Evolutionary conservation across 2,329 filamentous ascomycete genomes (phyloP).

Genomic region (Davidsoniella australis): DNA sequence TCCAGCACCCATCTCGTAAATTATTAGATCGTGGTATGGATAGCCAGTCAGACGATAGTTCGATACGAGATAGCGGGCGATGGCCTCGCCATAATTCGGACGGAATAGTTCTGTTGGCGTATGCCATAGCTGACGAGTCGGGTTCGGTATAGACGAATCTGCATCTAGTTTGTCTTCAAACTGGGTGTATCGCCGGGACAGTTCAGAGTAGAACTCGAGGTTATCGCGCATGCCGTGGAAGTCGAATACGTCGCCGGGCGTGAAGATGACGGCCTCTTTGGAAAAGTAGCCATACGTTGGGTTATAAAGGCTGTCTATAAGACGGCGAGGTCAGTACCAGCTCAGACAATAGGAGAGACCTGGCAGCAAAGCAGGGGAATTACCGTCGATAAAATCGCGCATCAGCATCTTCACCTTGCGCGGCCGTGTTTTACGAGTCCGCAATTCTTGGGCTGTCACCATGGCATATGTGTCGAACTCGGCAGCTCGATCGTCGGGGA

Average conservation of each 20-base stretch:
- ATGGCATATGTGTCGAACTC: constrained; percentile 72
- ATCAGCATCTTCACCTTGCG: constrained; percentile 89
- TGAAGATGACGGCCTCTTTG: constrained; percentile 92
- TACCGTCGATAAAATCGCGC: constrained; percentile 92
- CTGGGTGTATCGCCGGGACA: constrained; percentile 66
- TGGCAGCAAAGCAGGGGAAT: constrained; percentile 3
- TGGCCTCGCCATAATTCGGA: constrained; percentile 90
- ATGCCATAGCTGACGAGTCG: constrained; percentile 84
- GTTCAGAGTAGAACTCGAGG: constrained; percentile 59
- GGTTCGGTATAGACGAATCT: constrained; percentile 45
- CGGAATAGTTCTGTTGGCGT: constrained; percentile 94
- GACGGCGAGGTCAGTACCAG: constrained; percentile 13
- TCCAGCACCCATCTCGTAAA: constrained; percentile 97
- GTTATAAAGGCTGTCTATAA: constrained; percentile 77
- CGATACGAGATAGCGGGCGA: constrained; percentile 85
- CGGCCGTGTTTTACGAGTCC: constrained; percentile 56
- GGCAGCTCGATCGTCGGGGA: constrained; percentile 58
- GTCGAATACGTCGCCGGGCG: constrained; percentile 76
- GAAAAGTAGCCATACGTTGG: constrained; percentile 92
- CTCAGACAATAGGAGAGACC: constrained; percentile 17
- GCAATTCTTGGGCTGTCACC: constrained; percentile 68
- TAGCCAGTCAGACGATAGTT: constrained; percentile 93
- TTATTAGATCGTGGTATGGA: constrained; percentile 89
- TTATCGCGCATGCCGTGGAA: constrained; percentile 72
- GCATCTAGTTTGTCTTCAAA: constrained; percentile 82